Evolutionary conservation across 768 basidiomycete species (phyloP).

Genomic region (Butyriboletus loyo): DNA sequence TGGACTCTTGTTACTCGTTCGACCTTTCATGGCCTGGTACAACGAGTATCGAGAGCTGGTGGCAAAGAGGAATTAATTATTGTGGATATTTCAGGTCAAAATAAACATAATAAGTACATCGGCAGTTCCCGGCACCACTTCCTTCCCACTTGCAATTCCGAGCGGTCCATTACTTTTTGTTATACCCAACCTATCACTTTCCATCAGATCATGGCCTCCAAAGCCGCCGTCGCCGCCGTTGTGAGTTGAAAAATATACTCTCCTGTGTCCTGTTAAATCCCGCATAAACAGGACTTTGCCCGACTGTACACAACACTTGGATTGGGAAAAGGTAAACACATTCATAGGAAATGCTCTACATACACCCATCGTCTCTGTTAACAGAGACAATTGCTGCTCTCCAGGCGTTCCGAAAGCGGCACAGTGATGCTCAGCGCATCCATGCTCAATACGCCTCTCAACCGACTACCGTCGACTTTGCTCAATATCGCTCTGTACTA

Average conservation of each 20-base stretch:
- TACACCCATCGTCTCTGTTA: conserved; percentile 2
- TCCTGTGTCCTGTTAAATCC: not conserved
- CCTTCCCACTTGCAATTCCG: conserved; percentile 13
- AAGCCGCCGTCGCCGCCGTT: conserved; percentile 67
- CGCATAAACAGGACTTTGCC: conserved; percentile 64
- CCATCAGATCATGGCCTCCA: conserved; percentile 58
- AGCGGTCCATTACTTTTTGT: not conserved
- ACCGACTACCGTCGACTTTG: conserved; percentile 83
- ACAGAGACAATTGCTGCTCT: conserved; percentile 87
- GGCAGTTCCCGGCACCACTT: conserved; percentile 29
- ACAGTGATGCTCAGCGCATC: conserved; percentile 82
- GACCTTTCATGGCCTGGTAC: not conserved
- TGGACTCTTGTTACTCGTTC: too few relatives aligned
- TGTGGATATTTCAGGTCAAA: not conserved
- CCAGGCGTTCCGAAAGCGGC: conserved; percentile 95
- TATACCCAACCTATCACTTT: not conserved
- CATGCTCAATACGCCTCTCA: conserved; percentile 59
- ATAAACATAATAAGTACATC: conserved; percentile 6
- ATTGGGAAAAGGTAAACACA: conserved; percentile 72
- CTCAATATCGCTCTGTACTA: conserved; percentile 85
- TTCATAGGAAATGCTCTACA: not conserved
- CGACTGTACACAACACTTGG: conserved; percentile 80
- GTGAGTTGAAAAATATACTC: conserved; percentile 34
- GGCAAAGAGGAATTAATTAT: too few relatives aligned
- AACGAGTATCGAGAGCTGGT: not conserved